phyloP scores from a whole-genome alignment of 176 grass and related monocot genomes.

The Triticum monococcum region DNA sequence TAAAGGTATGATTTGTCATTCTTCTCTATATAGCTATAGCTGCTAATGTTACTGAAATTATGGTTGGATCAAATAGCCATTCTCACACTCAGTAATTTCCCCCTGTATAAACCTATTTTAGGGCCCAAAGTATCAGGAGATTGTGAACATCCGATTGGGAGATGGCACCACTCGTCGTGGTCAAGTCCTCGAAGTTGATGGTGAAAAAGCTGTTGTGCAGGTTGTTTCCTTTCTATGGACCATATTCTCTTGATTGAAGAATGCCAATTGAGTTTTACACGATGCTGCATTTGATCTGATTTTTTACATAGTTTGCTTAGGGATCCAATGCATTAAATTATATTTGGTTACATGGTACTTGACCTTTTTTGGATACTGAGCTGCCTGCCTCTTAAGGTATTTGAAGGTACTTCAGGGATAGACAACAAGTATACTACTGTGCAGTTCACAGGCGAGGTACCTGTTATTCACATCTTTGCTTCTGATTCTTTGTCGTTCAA shows the following conservation, averaged over 20 bases:
- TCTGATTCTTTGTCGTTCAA: not conserved
- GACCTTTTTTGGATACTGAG: constrained; percentile 19
- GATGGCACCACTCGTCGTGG: constrained; percentile 90
- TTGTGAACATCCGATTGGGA: constrained; percentile 93
- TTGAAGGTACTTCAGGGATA: constrained; percentile 95
- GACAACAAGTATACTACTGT: constrained; percentile 95
- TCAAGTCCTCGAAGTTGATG: constrained; percentile 96
- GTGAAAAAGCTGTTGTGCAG: constrained; percentile 98
- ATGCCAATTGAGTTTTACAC: not conserved
- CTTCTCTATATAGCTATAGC: constrained; percentile 7
- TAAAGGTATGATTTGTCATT: constrained; percentile 55
- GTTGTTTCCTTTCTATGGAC: constrained; percentile 33
- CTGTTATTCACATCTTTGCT: constrained; percentile 7
- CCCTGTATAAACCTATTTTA: constrained; percentile 27
- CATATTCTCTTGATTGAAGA: constrained; percentile 10
- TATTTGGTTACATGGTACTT: not conserved
- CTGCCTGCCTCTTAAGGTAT: constrained; percentile 51
- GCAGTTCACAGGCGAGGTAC: constrained; percentile 88
- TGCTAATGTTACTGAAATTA: not conserved
- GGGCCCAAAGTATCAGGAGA: constrained; percentile 95
- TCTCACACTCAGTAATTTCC: not conserved
- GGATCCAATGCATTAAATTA: not conserved
- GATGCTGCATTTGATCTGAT: not conserved
- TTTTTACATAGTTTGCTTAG: not conserved
- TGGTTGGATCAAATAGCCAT: not conserved